Base-by-base conservation (phyloP, 75 land plant genomes). In the Picea sitchensis region DNA sequence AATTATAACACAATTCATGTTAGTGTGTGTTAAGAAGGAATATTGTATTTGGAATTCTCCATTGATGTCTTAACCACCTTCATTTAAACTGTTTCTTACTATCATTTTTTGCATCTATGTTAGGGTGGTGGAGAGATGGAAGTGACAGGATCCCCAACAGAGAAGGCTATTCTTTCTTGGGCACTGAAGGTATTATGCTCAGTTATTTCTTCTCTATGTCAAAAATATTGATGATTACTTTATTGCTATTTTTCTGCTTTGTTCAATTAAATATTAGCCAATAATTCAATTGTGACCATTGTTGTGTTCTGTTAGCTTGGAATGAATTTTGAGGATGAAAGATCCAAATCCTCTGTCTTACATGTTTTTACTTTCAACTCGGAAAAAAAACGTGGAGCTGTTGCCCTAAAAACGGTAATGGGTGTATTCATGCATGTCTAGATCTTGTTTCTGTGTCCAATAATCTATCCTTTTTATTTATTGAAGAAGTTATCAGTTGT, bases 121-220 rank as follows among this genome's bases (percentile, higher is more conserved):
- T 76, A 90, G 95, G 82, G 85, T 74, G 92, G 93, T 58, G 86
- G 78, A 72, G 77, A 72, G 34, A 61, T 82, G 11, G 99, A 97
- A 79, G 83, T 95, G 75, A 86, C 96, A 44, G 99, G 98, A 58
- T 93, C 93, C 67, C 99, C 99, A 32, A 97, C 99, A 26, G 99
- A 97, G 82, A 92, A 90, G 77, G 99, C 99, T 72, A 91, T 96
- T 57, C 94, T 97, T 73, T 82, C 81, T 74, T 97, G 99, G 99
- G 99, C 93, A 59, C 75, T 86, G 23, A 90, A 93, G 96, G 99
- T 97, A 71, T 36, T 61, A 11, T 31, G 12, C 89, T 91, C 51
- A 36, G 30, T 78, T 78, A 62, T 34, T 30, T 31, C 17, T 36
- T 57, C 3, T 51, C 56, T n/a, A 38, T 44, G 14, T 34, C 17